Percentiles rank a stretch among this genome's conserved stretches.
Conservation (phyloP, 331 rosid species). For the Quercus tomentella region DNA sequence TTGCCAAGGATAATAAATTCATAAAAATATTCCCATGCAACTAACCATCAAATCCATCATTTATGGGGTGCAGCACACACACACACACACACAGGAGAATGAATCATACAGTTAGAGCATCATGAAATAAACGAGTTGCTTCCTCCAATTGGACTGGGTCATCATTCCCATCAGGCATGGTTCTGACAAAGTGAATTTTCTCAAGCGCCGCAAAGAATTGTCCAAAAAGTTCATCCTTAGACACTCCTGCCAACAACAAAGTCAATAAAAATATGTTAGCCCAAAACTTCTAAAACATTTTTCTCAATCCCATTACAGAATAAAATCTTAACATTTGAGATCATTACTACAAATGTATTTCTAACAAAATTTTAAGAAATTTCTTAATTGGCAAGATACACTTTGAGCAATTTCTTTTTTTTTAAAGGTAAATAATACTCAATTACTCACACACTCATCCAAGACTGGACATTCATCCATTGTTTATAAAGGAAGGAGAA, state of each 20-base stretch:
- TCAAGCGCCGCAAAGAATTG: constrained; percentile 80
- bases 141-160: constrained; percentile 70
- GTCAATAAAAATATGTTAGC: constrained; percentile 15
- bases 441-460: neutral
- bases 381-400: neutral
- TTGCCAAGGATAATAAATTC: neutral
- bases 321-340: neutral
- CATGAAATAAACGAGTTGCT: constrained; percentile 59
- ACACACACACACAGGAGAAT: constrained; percentile 17
- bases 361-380: neutral
- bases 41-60: neutral
- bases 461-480: neutral
- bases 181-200: constrained; percentile 52
- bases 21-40: constrained; percentile 1
- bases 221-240: constrained; percentile 80
- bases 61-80: neutral
- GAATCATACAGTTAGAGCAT: constrained; percentile 53
- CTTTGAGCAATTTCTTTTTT: neutral
- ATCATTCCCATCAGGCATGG: constrained; percentile 66
- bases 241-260: constrained; percentile 39
- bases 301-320: neutral
- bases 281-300: neutral
- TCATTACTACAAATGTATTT: neutral
- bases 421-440: neutral
- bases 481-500: neutral